A percentile compares a stretch with the other conserved stretches of the same genome.
Conservation (phyloP, 345 rosid genomes). For the Rhizophora mangle region DNA sequence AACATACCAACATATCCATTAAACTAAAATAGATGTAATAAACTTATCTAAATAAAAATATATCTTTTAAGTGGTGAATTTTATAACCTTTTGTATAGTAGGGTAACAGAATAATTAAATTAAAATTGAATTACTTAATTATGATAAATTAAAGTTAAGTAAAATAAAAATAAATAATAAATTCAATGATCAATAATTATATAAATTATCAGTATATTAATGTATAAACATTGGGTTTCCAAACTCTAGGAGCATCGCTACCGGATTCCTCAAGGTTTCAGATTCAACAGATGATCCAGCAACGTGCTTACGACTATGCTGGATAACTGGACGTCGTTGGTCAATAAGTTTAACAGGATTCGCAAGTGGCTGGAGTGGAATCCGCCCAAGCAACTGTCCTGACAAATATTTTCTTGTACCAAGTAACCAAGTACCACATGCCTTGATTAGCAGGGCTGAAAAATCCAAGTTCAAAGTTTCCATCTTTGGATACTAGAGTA, state of each 20-base stretch:
- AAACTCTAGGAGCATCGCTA: conserved; percentile 13
- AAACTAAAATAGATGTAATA: too few relatives aligned
- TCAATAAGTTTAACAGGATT: not conserved
- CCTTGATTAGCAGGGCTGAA: not conserved
- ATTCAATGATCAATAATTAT: too few relatives aligned
- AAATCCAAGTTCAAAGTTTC: conserved; percentile 13
- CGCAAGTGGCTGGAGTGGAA: conserved; percentile 2
- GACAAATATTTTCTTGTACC: conserved; percentile 3
- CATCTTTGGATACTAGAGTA: conserved; percentile 2
- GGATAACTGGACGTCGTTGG: conserved; percentile 19
- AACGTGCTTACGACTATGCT: conserved; percentile 1
- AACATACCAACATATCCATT: too few relatives aligned
- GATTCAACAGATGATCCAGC: conserved; percentile 20
- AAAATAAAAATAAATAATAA: too few relatives aligned
- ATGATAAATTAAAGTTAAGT: too few relatives aligned
- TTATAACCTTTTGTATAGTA: too few relatives aligned
- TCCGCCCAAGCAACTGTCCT: conserved; percentile 11
- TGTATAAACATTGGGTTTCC: conserved; percentile 14
- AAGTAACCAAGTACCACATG: conserved; percentile 3
- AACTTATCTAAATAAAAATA: too few relatives aligned
- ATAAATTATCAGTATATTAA: too few relatives aligned
- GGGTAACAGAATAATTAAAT: too few relatives aligned
- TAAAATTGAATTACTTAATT: too few relatives aligned
- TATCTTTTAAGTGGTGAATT: too few relatives aligned
- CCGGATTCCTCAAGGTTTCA: not conserved